Percentiles rank a stretch among this genome's conserved stretches.
These are phyloP conservation scores for Boletus coffeatus DNA, from an alignment of 1,284 basidiomycete genomes.

Conservation along the genomic window DNA sequence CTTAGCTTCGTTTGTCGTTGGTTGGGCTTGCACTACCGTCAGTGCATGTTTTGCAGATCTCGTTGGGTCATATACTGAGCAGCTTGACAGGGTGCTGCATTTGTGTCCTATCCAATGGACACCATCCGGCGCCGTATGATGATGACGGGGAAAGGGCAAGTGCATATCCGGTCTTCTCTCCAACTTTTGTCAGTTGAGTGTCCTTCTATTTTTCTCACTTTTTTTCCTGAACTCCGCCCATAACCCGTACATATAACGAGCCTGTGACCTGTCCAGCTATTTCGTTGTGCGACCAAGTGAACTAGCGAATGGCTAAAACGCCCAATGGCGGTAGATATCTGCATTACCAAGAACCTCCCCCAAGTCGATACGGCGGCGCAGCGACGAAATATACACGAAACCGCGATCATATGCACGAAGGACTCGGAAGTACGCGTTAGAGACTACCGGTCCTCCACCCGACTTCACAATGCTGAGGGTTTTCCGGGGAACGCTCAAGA, in stretches of 20 bases:
- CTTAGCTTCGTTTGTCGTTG: conserved; percentile 56
- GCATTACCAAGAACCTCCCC: not conserved
- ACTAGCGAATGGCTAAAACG: not conserved
- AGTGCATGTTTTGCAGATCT: conserved; percentile 3
- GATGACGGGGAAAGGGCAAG: conserved; percentile 62
- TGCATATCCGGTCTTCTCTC: no score
- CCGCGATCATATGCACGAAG: not conserved
- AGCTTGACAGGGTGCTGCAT: conserved; percentile 41
- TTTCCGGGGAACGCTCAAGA: not conserved
- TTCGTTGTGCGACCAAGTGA: not conserved
- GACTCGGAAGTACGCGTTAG: not conserved
- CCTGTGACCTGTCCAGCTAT: not conserved
- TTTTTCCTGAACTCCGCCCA: not conserved
- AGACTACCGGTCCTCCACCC: not conserved
- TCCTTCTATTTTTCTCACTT: not conserved
- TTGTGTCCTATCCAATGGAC: conserved; percentile 63
- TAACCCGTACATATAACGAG: not conserved
- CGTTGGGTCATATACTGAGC: not conserved
- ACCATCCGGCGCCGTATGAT: conserved; percentile 65
- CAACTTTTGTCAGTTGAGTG: not conserved
- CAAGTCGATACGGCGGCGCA: no score
- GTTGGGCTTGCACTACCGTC: conserved; percentile 50
- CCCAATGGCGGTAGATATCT: not conserved
- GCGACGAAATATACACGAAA: no score
- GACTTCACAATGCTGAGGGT: not conserved